Conservation (phyloP, 2,329 filamentous ascomycete genomes). For the Aspergillus glaucus region DNA sequence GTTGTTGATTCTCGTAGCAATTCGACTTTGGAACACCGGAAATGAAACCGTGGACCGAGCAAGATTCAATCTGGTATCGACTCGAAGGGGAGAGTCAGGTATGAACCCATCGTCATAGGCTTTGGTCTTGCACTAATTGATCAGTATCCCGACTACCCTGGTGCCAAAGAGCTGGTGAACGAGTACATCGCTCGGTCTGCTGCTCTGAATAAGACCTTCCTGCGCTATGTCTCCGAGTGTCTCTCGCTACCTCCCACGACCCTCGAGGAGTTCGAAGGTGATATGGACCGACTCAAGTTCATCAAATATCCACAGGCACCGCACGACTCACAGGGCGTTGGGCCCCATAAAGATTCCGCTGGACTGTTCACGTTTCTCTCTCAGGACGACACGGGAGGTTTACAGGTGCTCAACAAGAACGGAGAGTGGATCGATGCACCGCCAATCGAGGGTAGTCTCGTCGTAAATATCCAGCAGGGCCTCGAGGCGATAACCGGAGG, state of each 20-base stretch:
- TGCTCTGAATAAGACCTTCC: conserved; percentile 45
- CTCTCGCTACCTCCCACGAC: conserved; percentile 44
- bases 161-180: conserved; percentile 28
- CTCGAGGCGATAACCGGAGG: conserved; percentile 53
- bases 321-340: conserved; percentile 46
- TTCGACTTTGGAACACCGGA: conserved; percentile 33
- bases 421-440: conserved; percentile 42
- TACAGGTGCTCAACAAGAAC: conserved; percentile 43
- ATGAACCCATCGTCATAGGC: not conserved
- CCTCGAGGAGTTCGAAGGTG: conserved; percentile 44
- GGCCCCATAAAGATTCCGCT: conserved; percentile 53
- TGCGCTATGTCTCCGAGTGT: conserved; percentile 51
- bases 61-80: conserved; percentile 42
- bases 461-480: conserved; percentile 47
- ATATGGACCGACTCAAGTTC: conserved; percentile 51
- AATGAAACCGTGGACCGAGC: conserved; percentile 21
- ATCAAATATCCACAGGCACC: conserved; percentile 47
- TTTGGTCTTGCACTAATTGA: not conserved
- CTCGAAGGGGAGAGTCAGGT: conserved; percentile 27
- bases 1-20: conserved; percentile 33
- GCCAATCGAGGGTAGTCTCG: conserved; percentile 39
- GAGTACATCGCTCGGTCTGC: conserved; percentile 49
- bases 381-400: conserved; percentile 39
- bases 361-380: conserved; percentile 38
- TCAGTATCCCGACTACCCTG: conserved; percentile 23